Evolutionary conservation across 305 asterid genomes (phyloP), one percentile per base, ranked within the genome.

Genomic region (Fraxinus velutina): DNA sequence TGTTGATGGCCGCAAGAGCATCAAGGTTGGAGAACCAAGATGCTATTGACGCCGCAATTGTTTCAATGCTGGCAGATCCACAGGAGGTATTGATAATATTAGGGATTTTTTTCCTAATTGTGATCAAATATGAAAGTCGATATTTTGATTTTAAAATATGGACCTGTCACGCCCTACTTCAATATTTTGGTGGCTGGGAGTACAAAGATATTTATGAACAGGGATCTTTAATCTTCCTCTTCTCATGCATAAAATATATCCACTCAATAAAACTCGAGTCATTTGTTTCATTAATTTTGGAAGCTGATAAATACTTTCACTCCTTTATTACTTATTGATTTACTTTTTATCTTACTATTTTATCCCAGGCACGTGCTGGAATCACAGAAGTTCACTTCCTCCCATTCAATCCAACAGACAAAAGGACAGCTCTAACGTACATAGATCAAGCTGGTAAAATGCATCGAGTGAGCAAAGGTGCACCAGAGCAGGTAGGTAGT

Each of bases 381-480:
- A 88, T 89, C 44, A 84, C 77, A 22, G 92, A 88, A 85, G 88
- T 88, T 71, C 92, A 89, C 79, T 87, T 89, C 86, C 89, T 89
- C 55, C 92, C 92, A 19, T 89, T 89, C 70, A 89, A 89, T 82
- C 90, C 91, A 42, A 89, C 92, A 64, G 92, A 89, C 82, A 89
- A 89, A 82, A 88, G 92, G 82, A 88, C 91, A 60, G 91, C 92
- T 42, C 83, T 89, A 70, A 89, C 91, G 30, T 89, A 89, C 85
- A 79, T 81, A 85, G 91, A 89, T 36, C 86, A 81, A 75, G 85
- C 83, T 73, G 92, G 89, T 64, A 88, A 83, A 78, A 89, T 88
- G 92, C 90, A 85, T 71, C 86, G 90, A 84, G 91, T 87, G 83
- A 90, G 91, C 87, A 90, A 90, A 84, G 93, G 93, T 4, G 92